Evolutionary conservation across 495 filamentous ascomycete genomes (phyloP).

Genomic region (Trichoderma virens): DNA sequence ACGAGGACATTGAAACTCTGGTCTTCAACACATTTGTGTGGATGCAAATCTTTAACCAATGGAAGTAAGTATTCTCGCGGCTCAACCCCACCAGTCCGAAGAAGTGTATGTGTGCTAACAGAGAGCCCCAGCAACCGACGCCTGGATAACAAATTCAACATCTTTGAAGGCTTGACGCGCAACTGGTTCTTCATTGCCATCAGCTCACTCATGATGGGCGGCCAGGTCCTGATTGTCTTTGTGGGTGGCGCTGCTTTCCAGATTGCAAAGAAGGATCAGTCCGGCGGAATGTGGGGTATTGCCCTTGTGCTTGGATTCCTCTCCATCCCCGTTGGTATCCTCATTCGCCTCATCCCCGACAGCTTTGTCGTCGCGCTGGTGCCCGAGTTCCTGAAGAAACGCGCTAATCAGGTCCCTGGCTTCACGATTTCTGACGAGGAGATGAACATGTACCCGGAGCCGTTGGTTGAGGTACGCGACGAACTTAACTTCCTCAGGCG

Average conservation of each 20-base stretch:
- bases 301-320: constrained; percentile 63
- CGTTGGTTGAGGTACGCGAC: constrained; percentile 66
- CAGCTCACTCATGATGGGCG: constrained; percentile 69
- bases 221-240: constrained; percentile 74
- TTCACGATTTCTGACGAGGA: constrained; percentile 68
- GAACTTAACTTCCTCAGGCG: constrained; percentile 83
- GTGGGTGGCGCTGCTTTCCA: constrained; percentile 67
- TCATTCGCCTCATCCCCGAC: constrained; percentile 55
- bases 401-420: constrained; percentile 40
- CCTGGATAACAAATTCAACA: constrained; percentile 82
- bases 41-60: constrained; percentile 97
- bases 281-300: constrained; percentile 64
- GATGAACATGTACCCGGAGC: constrained; percentile 61
- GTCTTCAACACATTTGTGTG: constrained; percentile 94
- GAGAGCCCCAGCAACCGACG: constrained; percentile 58
- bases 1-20: constrained; percentile 50
- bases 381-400: constrained; percentile 60
- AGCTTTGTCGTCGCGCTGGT: constrained; percentile 56
- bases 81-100: background rate
- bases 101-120: constrained; percentile 22
- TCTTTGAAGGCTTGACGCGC: constrained; percentile 69
- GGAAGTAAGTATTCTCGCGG: constrained; percentile 77
- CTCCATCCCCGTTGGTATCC: constrained; percentile 66
- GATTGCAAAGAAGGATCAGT: constrained; percentile 50
- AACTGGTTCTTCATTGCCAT: constrained; percentile 84